phyloP scores from a whole-genome alignment of 1,284 basidiomycete genomes.

The Heliocybe sulcata region DNA sequence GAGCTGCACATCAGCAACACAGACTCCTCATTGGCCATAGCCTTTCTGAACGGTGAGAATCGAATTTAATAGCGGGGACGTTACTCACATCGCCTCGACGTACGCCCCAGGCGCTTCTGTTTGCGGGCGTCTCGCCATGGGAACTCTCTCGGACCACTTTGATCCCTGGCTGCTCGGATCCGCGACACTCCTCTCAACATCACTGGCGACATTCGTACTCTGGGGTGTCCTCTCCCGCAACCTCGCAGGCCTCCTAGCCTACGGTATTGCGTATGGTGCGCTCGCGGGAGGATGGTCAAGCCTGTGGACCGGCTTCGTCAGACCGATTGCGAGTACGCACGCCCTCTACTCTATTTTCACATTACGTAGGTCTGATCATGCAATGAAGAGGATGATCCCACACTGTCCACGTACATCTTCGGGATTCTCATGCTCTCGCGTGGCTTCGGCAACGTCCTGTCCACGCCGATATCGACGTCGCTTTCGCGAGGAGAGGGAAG shows the following conservation, averaged over 20 bases:
- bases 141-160: constrained; percentile 28
- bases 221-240: constrained; percentile 30
- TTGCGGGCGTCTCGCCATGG: constrained; percentile 22
- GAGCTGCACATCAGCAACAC: constrained; percentile 16
- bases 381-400: constrained; percentile 28
- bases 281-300: constrained; percentile 28
- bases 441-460: constrained; percentile 33
- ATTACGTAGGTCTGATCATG: too few relatives aligned
- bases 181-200: constrained; percentile 18
- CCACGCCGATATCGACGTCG: constrained; percentile 31
- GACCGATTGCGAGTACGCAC: constrained; percentile 18
- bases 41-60: constrained; percentile 20
- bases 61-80: too few relatives aligned
- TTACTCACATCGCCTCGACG: too few relatives aligned
- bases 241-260: constrained; percentile 25
- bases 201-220: constrained; percentile 26
- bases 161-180: constrained; percentile 28
- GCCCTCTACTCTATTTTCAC: too few relatives aligned
- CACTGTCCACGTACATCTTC: constrained; percentile 25
- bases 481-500: too few relatives aligned
- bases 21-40: constrained; percentile 20
- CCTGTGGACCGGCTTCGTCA: constrained; percentile 24
- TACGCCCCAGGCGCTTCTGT: constrained; percentile 24
- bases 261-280: constrained; percentile 26
- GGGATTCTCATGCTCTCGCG: constrained; percentile 29